phyloP scores from a whole-genome alignment of 1,284 basidiomycete species.

The Sanghuangporus sanghuang region DNA sequence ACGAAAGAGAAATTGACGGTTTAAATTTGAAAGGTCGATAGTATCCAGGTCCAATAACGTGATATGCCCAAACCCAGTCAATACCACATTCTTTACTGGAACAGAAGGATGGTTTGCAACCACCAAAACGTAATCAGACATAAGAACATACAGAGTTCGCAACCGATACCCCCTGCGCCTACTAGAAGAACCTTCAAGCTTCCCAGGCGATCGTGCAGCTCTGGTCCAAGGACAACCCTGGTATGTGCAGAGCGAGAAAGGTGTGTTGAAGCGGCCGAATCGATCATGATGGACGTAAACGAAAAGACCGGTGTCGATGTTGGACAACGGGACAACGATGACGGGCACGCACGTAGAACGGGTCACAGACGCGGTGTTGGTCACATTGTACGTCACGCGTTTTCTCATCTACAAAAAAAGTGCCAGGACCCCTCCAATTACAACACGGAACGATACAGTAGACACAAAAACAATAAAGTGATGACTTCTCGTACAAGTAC shows the following conservation, averaged over 20 bases:
- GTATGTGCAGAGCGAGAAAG: constrained; percentile 41
- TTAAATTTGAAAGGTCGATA: constrained; percentile 97
- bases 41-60: constrained; percentile 96
- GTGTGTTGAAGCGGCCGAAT: not conserved
- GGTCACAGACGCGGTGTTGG: not conserved
- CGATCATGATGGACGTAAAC: not conserved
- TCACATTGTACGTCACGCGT: constrained; percentile 12
- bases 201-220: constrained; percentile 54
- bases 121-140: not conserved
- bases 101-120: not conserved
- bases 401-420: not conserved
- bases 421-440: not conserved
- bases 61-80: constrained; percentile 90
- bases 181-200: constrained; percentile 82
- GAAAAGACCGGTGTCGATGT: not conserved
- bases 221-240: constrained; percentile 69
- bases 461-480: not conserved
- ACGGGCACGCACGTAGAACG: not conserved
- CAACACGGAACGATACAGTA: not conserved
- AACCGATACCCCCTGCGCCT: constrained; percentile 95
- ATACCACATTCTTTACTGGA: constrained; percentile 91
- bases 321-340: not conserved
- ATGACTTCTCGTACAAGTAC: not conserved
- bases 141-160: constrained; percentile 77
- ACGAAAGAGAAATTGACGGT: constrained; percentile 95